A percentile compares a stretch with the other conserved stretches of the same genome.
These are phyloP conservation scores for Populus hybrid DNA, from an alignment of 441 rosid species.

Conservation along the genomic window DNA sequence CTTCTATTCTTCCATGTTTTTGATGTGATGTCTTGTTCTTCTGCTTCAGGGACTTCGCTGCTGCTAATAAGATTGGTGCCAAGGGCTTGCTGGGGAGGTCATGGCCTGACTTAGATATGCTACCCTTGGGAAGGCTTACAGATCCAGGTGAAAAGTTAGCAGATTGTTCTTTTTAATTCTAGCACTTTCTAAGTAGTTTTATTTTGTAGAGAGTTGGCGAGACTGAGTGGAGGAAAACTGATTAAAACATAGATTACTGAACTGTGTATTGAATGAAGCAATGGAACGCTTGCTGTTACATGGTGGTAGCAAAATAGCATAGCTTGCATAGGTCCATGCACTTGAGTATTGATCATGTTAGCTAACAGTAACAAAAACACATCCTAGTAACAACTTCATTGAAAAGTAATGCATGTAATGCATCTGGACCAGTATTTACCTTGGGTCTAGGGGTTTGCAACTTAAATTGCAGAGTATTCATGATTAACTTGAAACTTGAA, in stretches of 20 bases:
- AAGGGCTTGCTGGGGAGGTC: slow-evolving; percentile 66
- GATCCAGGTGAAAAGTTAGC: slow-evolving; percentile 53
- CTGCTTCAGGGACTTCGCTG: slow-evolving; percentile 56
- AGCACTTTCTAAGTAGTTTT: slow-evolving; percentile 1
- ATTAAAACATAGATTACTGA: background rate
- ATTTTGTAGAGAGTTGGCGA: background rate
- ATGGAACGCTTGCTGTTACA: slow-evolving; percentile 9
- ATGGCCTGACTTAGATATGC: slow-evolving; percentile 94
- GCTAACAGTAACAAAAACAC: no score
- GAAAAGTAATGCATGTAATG: background rate
- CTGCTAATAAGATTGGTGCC: slow-evolving; percentile 63
- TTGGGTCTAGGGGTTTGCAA: background rate
- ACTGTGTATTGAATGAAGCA: background rate
- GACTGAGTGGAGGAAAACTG: background rate
- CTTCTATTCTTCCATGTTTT: background rate
- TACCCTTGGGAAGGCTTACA: slow-evolving; percentile 89
- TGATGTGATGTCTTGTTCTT: slow-evolving; percentile 3
- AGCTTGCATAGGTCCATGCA: background rate
- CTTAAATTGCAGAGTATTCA: background rate
- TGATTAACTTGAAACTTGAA: background rate
- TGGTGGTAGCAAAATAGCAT: background rate
- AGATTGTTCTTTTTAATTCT: slow-evolving; percentile 4
- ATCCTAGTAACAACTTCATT: background rate
- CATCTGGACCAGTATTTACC: background rate
- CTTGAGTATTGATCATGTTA: background rate